Evolutionary conservation across 2,329 filamentous ascomycete genomes (phyloP), one percentile per base, ranked within the genome.

Genomic region (Pseudohalonectria lignicola): DNA sequence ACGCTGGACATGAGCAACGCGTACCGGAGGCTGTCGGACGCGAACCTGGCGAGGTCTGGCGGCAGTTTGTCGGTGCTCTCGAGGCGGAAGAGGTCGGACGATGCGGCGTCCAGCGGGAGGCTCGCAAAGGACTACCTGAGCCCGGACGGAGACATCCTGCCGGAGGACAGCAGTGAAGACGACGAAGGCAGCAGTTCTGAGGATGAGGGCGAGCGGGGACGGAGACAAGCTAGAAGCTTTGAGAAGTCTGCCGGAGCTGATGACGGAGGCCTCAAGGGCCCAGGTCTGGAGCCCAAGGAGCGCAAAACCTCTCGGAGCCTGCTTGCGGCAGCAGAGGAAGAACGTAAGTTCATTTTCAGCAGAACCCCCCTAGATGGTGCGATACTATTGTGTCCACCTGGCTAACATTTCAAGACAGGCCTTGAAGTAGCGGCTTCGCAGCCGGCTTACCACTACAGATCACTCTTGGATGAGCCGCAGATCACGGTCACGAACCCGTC

Each of bases 301-400:
- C 18, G 60, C 58, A 18, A 55, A 57, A 26, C 50, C 46, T 4
- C 59, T 61, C 41, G 66, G 64, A 86, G 79, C 49, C 56, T 87
- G 40, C 61, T 88, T 38, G 82, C 80, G 29, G 82, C 82, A 6
- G 79, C 80, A 1, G 81, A 90, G 53, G 80, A 86, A 67, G 84
- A 90, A 54, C 74, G 86, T 85, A 67, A 53, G 82, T 69, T 23
- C 2, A 21, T 10, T 15, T 23, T 13, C 7, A 12, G 16, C 4
- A 18, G 4, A 10, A 32, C 11, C 7, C 10, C 7, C 7, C 11
- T 32, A 32, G 12, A 12, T 10, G 16, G 6, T 32, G 31, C 6
- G 30, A 17, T 16, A 18, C 31, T 3, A 7, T 18, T 18, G 20
- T 12, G 12, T 2, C 7, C 20, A 18, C 31, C 5, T 32, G 3